A percentile compares a stretch with the other conserved stretches of the same genome.
These are phyloP conservation scores for Neofusicoccum sp. DNA, from an alignment of 2,329 filamentous ascomycete species.

Conservation along the genomic window DNA sequence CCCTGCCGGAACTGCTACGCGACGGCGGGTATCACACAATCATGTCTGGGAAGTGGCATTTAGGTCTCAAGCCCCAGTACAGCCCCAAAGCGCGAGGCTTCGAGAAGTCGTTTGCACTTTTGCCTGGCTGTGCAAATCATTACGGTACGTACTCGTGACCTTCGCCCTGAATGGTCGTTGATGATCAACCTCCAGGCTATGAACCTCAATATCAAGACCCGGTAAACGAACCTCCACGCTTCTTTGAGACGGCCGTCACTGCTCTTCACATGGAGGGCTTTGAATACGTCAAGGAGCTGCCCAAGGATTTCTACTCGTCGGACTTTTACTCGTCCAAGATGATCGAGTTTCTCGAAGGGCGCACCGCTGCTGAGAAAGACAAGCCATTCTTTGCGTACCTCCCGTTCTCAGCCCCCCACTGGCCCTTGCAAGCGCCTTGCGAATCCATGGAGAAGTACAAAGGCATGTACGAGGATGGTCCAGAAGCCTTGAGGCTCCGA, in stretches of 20 bases:
- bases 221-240: conserved; percentile 36
- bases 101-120: conserved; percentile 59
- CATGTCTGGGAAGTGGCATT: conserved; percentile 61
- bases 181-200: conserved; percentile 31
- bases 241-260: conserved; percentile 46
- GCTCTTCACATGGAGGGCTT: conserved; percentile 36
- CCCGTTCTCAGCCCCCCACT: conserved; percentile 65
- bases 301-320: conserved; percentile 39
- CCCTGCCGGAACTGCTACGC: conserved; percentile 60
- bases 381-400: conserved; percentile 63
- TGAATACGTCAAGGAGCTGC: conserved; percentile 32
- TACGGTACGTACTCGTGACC: conserved; percentile 42
- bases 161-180: no score
- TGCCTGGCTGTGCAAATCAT: conserved; percentile 63
- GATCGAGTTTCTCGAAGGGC: conserved; percentile 40
- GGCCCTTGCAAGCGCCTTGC: conserved; percentile 62
- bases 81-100: conserved; percentile 62
- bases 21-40: conserved; percentile 63
- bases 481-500: conserved; percentile 56
- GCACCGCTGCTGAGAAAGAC: conserved; percentile 37
- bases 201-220: conserved; percentile 47
- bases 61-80: conserved; percentile 60
- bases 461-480: conserved; percentile 63
- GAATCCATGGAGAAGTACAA: conserved; percentile 60
- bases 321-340: conserved; percentile 43